A percentile compares a stretch with the other conserved stretches of the same genome.
These are phyloP conservation scores for Pyrenula massariospora DNA, from an alignment of 495 filamentous ascomycete species.

Conservation along the genomic window DNA sequence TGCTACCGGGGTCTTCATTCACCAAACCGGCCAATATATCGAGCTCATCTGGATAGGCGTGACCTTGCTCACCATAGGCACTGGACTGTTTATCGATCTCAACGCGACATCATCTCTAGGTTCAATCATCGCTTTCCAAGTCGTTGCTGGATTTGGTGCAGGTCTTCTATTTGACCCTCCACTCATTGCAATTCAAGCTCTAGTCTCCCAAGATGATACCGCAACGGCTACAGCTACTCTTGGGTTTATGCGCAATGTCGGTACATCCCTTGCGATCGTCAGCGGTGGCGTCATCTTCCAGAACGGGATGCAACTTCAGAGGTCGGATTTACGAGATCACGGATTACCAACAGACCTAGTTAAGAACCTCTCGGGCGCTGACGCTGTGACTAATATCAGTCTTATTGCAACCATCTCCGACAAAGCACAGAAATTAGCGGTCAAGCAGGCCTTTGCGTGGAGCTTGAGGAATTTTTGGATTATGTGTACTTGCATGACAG, in stretches of 20 bases:
- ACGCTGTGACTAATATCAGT: constrained; percentile 40
- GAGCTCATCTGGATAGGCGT: constrained; percentile 42
- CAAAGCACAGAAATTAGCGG: constrained; percentile 26
- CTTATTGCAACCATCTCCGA: constrained; percentile 31
- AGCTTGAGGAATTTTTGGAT: constrained; percentile 54
- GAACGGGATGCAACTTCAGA: constrained; percentile 40
- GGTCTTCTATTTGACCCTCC: constrained; percentile 46
- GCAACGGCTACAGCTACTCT: constrained; percentile 70
- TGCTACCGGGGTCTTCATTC: constrained; percentile 39
- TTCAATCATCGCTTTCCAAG: constrained; percentile 40
- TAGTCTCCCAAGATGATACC: constrained; percentile 54
- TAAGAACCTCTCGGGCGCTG: constrained; percentile 29
- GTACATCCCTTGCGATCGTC: constrained; percentile 59
- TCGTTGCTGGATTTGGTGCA: constrained; percentile 46
- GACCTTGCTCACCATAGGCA: constrained; percentile 32
- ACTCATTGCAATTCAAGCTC: constrained; percentile 68
- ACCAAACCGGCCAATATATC: constrained; percentile 47
- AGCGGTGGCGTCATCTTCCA: constrained; percentile 73
- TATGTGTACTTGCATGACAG: constrained; percentile 41
- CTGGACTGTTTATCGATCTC: constrained; percentile 40
- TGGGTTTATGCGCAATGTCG: constrained; percentile 61
- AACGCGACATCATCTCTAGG: constrained; percentile 23
- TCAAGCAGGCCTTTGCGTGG: constrained; percentile 44
- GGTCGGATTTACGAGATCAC: constrained; percentile 23
- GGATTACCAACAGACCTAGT: constrained; percentile 29